Evolutionary conservation across 2,329 filamentous ascomycete species (phyloP).

Genomic region (Fusarium annulatum): DNA sequence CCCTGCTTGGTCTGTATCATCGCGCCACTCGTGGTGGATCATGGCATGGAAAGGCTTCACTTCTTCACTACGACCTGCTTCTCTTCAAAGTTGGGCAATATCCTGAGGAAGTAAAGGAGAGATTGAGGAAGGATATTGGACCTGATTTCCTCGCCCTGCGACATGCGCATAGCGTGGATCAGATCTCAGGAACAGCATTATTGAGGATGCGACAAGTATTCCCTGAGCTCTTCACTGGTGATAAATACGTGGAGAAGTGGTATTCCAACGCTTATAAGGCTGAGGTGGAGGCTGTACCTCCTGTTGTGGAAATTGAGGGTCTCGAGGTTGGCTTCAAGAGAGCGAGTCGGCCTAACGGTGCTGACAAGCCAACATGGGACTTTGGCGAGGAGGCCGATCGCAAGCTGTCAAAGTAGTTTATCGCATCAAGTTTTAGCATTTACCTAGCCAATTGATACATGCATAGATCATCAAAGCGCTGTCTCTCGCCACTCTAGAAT

Average conservation of each 20-base stretch:
- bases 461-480: not conserved
- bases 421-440: rapidly evolving
- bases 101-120: constrained; percentile 61
- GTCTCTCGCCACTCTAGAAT: not conserved
- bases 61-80: constrained; percentile 76
- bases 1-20: constrained; percentile 71
- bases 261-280: constrained; percentile 35
- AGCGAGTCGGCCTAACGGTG: constrained; percentile 62
- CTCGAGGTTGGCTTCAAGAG: constrained; percentile 56
- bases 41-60: constrained; percentile 71
- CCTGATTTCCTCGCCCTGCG: constrained; percentile 66
- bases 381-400: constrained; percentile 45
- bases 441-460: not conserved
- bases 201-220: constrained; percentile 49
- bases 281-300: constrained; percentile 56
- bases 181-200: constrained; percentile 70
- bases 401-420: constrained; percentile 10
- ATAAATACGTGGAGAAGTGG: constrained; percentile 34
- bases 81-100: constrained; percentile 71
- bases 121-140: constrained; percentile 61
- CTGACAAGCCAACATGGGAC: constrained; percentile 68
- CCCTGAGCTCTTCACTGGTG: constrained; percentile 27
- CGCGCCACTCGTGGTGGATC: constrained; percentile 72
- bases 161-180: constrained; percentile 73
- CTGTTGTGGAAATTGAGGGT: constrained; percentile 58